These are phyloP conservation scores for Trametes sp. DNA, from an alignment of 1,284 basidiomycete genomes.

Conservation along the genomic window DNA sequence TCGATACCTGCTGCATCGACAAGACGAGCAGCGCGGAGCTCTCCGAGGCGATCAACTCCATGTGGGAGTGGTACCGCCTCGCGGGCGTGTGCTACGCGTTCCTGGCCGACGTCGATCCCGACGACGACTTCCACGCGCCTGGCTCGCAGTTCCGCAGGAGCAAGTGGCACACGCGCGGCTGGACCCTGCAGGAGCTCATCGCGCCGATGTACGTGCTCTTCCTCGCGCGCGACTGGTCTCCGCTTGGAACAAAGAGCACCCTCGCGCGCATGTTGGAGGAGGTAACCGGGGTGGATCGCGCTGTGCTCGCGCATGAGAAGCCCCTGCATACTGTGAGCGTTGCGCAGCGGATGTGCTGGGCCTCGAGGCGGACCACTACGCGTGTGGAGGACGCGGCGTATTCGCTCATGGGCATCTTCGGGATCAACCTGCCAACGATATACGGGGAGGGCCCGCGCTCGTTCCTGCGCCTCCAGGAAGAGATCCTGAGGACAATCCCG, in stretches of 20 bases:
- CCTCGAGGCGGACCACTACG: background rate
- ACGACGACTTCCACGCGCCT: background rate
- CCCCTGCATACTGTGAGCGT: constrained; percentile 1
- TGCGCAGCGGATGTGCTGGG: constrained; percentile 19
- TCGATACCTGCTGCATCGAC: constrained; percentile 15
- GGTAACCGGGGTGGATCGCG: background rate
- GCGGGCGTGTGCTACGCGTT: constrained; percentile 12
- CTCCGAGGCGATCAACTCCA: constrained; percentile 5
- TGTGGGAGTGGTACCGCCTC: constrained; percentile 10
- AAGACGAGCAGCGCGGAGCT: constrained; percentile 5
- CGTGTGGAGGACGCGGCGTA: constrained; percentile 8
- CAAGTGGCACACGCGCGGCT: constrained; percentile 5
- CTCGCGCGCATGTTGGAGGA: background rate
- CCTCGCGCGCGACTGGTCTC: constrained; percentile 15
- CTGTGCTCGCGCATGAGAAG: background rate
- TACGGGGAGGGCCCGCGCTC: background rate
- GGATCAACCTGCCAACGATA: background rate
- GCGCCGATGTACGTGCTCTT: constrained; percentile 11
- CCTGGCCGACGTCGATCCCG: constrained; percentile 10
- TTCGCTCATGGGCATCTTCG: constrained; percentile 14
- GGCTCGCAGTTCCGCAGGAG: constrained; percentile 11
- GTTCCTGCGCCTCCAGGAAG: constrained; percentile 6
- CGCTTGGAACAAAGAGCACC: constrained; percentile 8
- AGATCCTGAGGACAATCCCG: background rate
- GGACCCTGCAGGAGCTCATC: constrained; percentile 17